Evolutionary conservation across 2,329 filamentous ascomycete species (phyloP).

Genomic region (Penicillium sp.): DNA sequence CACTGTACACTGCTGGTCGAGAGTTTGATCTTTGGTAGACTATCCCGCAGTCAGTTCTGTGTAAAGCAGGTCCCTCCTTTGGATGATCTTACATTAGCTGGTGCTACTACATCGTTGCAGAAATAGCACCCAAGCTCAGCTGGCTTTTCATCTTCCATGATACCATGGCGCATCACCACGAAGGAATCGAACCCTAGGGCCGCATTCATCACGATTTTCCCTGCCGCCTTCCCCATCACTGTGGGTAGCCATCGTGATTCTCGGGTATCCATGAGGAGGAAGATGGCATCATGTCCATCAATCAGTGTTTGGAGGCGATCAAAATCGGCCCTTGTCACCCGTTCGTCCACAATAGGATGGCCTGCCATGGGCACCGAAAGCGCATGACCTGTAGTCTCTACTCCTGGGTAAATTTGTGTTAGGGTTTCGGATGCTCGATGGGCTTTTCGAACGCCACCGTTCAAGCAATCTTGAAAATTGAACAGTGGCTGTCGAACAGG

Average conservation of each 20-base stretch:
- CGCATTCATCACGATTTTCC: constrained; percentile 95
- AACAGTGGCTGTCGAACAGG: constrained; percentile 93
- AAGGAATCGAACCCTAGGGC: constrained; percentile 95
- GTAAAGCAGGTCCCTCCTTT: constrained; percentile 10
- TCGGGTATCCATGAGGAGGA: constrained; percentile 94
- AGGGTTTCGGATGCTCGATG: constrained; percentile 74
- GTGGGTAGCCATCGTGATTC: constrained; percentile 95
- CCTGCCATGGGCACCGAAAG: constrained; percentile 94
- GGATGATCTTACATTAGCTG: constrained; percentile 70
- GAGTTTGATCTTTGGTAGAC: constrained; percentile 90
- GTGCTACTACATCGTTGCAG: constrained; percentile 95
- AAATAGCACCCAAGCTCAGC: constrained; percentile 90
- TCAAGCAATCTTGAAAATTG: constrained; percentile 80
- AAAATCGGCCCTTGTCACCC: constrained; percentile 69
- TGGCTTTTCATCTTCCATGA: constrained; percentile 56
- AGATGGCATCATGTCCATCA: constrained; percentile 83
- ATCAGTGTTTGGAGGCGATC: constrained; percentile 72
- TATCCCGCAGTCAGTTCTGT: constrained; percentile 39
- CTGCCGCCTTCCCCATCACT: constrained; percentile 87
- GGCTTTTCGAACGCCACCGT: constrained; percentile 82
- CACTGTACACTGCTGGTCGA: constrained; percentile 97
- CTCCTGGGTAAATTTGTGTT: constrained; percentile 83
- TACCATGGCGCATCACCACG: constrained; percentile 93
- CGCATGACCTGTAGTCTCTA: constrained; percentile 74
- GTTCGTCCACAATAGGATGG: constrained; percentile 75